Evolutionary conservation across 495 filamentous ascomycete species (phyloP).

Genomic region (Neurospora sublineolata): DNA sequence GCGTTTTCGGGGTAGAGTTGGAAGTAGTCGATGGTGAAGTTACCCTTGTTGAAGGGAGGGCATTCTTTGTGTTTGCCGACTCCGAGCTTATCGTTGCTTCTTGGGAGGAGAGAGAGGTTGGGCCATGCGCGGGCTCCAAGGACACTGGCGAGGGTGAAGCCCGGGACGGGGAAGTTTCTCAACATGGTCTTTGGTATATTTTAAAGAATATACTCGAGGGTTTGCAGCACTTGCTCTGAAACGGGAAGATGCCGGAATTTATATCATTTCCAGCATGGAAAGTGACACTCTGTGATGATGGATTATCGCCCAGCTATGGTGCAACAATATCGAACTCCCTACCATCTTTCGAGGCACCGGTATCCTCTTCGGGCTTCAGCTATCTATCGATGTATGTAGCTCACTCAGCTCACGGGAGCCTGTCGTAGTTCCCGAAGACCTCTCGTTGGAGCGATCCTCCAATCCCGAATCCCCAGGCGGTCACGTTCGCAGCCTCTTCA

Average conservation of each 20-base stretch:
- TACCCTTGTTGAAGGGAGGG: constrained; percentile 12
- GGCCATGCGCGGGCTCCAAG: background rate
- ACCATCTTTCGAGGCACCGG: background rate
- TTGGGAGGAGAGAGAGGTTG: background rate
- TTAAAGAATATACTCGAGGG: too few relatives aligned
- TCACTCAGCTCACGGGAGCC: background rate
- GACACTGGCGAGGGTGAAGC: background rate
- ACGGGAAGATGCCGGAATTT: background rate
- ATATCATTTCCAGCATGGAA: background rate
- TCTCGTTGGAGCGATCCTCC: background rate
- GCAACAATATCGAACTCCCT: background rate
- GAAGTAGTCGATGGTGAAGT: constrained; percentile 20
- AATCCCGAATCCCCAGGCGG: background rate
- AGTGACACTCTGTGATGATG: background rate
- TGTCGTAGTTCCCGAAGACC: background rate
- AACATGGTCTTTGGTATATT: background rate
- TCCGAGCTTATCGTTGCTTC: background rate
- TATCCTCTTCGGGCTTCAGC: background rate
- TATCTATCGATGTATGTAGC: background rate
- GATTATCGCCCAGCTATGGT: background rate
- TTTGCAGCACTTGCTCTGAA: background rate
- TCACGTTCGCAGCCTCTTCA: background rate
- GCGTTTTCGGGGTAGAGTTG: constrained; percentile 28
- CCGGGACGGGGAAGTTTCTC: too few relatives aligned
- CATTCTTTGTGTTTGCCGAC: background rate